These are phyloP conservation scores for Nicotiana paniculata DNA, from an alignment of 257 asterid species.

Conservation along the genomic window DNA sequence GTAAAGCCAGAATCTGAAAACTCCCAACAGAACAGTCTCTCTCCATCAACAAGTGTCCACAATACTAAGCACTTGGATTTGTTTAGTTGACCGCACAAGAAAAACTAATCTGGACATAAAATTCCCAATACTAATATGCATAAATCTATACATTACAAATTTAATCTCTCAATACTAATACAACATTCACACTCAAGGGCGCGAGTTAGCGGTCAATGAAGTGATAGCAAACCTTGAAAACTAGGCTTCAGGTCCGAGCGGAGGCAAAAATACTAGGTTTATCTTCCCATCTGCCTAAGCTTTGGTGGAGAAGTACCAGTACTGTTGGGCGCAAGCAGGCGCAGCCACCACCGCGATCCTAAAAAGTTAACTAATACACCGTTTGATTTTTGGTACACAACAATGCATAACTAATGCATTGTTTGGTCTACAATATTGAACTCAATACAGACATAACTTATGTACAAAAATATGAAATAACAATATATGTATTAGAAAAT, in stretches of 20 bases:
- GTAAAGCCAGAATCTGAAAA: neutral
- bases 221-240: too few species aligned
- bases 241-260: too few species aligned
- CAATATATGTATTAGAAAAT: too few species aligned
- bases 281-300: too few species aligned
- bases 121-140: neutral
- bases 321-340: too few species aligned
- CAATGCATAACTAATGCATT: neutral
- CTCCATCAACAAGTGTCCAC: neutral
- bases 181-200: too few species aligned
- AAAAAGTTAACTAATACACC: neutral
- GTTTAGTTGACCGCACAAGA: neutral
- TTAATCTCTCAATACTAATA: neutral
- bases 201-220: too few species aligned
- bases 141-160: neutral
- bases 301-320: too few species aligned
- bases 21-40: neutral
- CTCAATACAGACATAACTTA: neutral
- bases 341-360: too few species aligned
- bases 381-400: neutral
- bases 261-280: too few species aligned
- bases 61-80: neutral
- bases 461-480: neutral
- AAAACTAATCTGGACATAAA: neutral
- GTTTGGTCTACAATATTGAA: neutral